These are phyloP conservation scores for Hygrophila difformis DNA, from an alignment of 257 asterid species.

Conservation along the genomic window DNA sequence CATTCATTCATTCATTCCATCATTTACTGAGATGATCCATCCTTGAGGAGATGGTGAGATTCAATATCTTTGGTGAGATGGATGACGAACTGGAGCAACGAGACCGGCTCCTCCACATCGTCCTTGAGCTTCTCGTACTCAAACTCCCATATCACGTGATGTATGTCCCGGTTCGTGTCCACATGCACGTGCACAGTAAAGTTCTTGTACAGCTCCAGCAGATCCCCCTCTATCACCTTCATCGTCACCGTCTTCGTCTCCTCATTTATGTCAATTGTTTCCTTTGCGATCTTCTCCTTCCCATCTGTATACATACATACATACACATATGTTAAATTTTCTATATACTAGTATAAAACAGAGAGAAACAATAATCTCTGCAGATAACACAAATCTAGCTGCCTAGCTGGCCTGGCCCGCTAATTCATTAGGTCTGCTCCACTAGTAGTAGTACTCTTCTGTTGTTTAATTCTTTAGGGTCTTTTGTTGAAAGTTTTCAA, in stretches of 20 bases:
- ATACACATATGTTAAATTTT: background rate
- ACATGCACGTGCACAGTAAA: background rate
- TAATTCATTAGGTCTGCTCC: too few species aligned
- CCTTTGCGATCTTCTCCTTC: background rate
- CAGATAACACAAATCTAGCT: too few species aligned
- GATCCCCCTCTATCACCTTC: constrained; percentile 6
- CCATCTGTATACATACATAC: background rate
- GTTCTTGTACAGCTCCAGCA: background rate
- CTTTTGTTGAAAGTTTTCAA: too few species aligned
- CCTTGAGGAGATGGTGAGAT: background rate
- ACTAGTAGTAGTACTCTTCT: too few species aligned
- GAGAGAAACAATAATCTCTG: too few species aligned
- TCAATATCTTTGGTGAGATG: background rate
- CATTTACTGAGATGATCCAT: too few species aligned
- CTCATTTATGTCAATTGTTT: constrained; percentile 2
- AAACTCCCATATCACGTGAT: background rate
- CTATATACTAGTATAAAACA: too few species aligned
- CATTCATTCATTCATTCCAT: too few species aligned
- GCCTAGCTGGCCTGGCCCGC: too few species aligned
- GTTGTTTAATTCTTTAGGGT: too few species aligned
- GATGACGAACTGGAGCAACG: background rate
- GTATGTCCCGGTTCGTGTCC: background rate
- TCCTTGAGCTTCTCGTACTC: constrained; percentile 6
- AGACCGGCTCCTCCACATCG: background rate
- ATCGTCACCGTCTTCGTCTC: background rate